phyloP scores from a whole-genome alignment of 148 eudicot genomes.

The Polygonum aviculare region DNA sequence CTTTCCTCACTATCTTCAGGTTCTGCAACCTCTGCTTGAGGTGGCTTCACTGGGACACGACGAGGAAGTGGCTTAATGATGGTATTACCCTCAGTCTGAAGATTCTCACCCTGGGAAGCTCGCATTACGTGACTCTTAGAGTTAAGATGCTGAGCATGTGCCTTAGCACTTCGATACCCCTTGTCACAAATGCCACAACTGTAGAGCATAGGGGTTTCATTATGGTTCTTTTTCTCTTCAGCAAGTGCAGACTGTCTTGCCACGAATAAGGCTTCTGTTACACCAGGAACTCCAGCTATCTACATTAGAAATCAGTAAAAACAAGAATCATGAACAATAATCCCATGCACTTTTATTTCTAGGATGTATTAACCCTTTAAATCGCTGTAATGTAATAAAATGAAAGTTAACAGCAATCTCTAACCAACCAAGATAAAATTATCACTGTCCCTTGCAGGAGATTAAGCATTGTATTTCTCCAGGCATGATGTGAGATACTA shows the following conservation, averaged over 20 bases:
- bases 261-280: constrained; percentile 77
- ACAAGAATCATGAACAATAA: background rate
- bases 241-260: constrained; percentile 85
- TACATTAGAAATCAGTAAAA: constrained; percentile 10
- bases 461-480: background rate
- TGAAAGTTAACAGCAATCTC: background rate
- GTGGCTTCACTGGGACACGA: constrained; percentile 36
- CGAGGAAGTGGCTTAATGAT: constrained; percentile 73
- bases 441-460: background rate
- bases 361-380: background rate
- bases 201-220: constrained; percentile 79
- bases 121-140: constrained; percentile 62
- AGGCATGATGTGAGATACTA: background rate
- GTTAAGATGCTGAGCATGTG: constrained; percentile 88
- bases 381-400: background rate
- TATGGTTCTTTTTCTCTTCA: constrained; percentile 51
- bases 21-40: constrained; percentile 30
- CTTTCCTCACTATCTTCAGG: constrained; percentile 70
- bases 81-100: constrained; percentile 31
- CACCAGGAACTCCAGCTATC: constrained; percentile 99
- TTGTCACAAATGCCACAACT: constrained; percentile 81
- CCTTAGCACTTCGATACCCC: constrained; percentile 88
- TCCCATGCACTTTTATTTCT: background rate
- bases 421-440: background rate
- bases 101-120: constrained; percentile 49